Evolutionary conservation across 2,329 filamentous ascomycete genomes (phyloP), one percentile per base, ranked within the genome.

Genomic region (Colletotrichum melonis): DNA sequence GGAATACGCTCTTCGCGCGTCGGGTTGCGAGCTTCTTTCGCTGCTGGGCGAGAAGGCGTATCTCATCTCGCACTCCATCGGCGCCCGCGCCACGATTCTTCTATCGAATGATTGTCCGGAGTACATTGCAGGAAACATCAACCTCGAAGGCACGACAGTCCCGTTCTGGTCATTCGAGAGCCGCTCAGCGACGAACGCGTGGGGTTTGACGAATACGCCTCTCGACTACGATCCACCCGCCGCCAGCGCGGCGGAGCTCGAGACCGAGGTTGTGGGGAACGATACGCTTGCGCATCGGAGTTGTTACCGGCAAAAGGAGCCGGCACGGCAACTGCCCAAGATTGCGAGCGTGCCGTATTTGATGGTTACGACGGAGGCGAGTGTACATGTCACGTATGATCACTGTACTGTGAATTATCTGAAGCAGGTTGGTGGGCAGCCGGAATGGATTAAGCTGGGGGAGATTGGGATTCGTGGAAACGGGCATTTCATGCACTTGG

Each of bases 401-500:
- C 86, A 88, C 78, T 89, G 88, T 46, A 89, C 86, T 0, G 84
- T 87, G 1, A 74, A 79, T 14, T 91, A 87, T 77, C 77, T 92
- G 76, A 76, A 79, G 65, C 89, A 92, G 76, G 88, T 86, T 2
- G 88, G 89, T 0, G 83, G 86, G 1, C 71, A 76, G 0, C 82
- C 84, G 1, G 81, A 86, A 2, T 85, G 84, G 80, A 75, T 88
- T 46, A 79, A 83, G 63, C 80, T 91, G 57, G 83, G 81, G 0
- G 78, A 86, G 0, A 69, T 80, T 1, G 83, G 83, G 0, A 84
- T 90, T 1, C 77, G 80, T 26, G 89, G 89, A 0, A 91, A 91
- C 72, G 88, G 87, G 0, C 89, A 90, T 76, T 83, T 91, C 71
- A 83, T 87, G 80, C 88, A 88, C 58, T 76, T 90, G 42, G 88